A percentile compares a stretch with the other conserved stretches of the same genome.
phyloP scores from a whole-genome alignment of 352 stramenopile species.

The Pythium rishiriense region DNA sequence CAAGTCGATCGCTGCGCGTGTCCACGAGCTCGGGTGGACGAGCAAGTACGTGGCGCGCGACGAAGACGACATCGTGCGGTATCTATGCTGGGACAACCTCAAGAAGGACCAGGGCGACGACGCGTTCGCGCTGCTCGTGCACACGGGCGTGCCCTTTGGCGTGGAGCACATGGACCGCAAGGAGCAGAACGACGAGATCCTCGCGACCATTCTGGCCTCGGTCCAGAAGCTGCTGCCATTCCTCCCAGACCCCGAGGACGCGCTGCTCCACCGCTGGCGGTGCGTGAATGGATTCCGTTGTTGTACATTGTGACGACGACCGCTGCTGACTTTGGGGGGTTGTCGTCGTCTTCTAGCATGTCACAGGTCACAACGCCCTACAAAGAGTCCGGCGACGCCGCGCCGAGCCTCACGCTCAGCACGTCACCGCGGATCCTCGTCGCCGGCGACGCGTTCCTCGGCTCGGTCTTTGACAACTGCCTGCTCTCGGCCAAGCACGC shows the following conservation, averaged over 20 bases:
- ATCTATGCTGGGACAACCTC: slow-evolving; percentile 75
- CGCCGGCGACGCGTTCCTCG: slow-evolving; percentile 64
- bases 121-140: slow-evolving; percentile 48
- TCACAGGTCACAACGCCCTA: slow-evolving; percentile 64
- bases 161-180: slow-evolving; percentile 58
- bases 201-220: slow-evolving; percentile 47
- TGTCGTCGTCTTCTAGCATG: slow-evolving; percentile 42
- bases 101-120: slow-evolving; percentile 43
- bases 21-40: slow-evolving; percentile 57
- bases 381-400: slow-evolving; percentile 22
- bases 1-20: slow-evolving; percentile 30
- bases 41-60: slow-evolving; percentile 55
- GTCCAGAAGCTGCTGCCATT: slow-evolving; percentile 59
- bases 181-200: slow-evolving; percentile 52
- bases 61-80: slow-evolving; percentile 70
- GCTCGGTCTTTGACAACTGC: slow-evolving; percentile 75
- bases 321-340: neutral
- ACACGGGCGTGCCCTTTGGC: slow-evolving; percentile 67
- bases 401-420: slow-evolving; percentile 42
- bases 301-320: neutral
- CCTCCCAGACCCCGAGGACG: slow-evolving; percentile 44
- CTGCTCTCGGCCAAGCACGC: slow-evolving; percentile 56
- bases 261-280: slow-evolving; percentile 67
- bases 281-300: no score
- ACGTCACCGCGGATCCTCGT: slow-evolving; percentile 57